Base-by-base conservation (phyloP, 2,329 filamentous ascomycete genomes). In the Thielaviopsis ethacetica region DNA sequence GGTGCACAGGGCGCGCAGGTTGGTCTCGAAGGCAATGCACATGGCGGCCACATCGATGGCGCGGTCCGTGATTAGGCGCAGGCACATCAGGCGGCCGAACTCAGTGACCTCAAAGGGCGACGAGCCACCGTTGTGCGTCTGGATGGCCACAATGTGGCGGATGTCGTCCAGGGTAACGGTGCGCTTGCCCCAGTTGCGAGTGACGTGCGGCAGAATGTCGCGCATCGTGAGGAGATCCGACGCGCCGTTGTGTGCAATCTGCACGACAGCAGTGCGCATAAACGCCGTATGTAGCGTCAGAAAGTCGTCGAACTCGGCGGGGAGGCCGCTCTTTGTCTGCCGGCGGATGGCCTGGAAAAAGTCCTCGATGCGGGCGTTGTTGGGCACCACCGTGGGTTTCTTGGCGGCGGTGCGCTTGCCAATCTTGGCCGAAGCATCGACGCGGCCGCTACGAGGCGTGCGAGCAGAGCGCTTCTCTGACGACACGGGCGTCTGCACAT, bases 141-240 rank as follows among this genome's bases (percentile, higher is more conserved):
- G 75, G n/a, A 89, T 71, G 54, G 83, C 85, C 22, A 91, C 69
- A 62, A 84, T 79, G 62, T 80, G 76, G 62, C 81, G 81, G 54
- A 90, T 73, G 65, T 91, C 86, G 49, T 82, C 79, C 0, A 79
- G 71, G 0, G 75, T 78, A 17, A 89, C 84, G 59, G 76, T 76
- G 34, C 85, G 77, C 71, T 86, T 88, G 61, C 85, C 84, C 86
- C 86, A 91, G 44, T 83, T 73, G 63, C 81, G 78, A 13, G 84
- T 80, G 49, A 88, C 74, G 59, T 82, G 76, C 10, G 81, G 81
- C 38, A 79, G 75, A 41, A 90, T 74, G 30, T 75, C 72, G 41
- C 76, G 73, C 52, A 89, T 68, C 65, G 88, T 84, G 24, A 83
- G 79, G 0, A 86, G 83, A 0, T 79, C 75, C 53, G 76, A 73